Base-by-base conservation (phyloP, 2,329 filamentous ascomycete genomes). In the Gaeumannomyces tritici region DNA sequence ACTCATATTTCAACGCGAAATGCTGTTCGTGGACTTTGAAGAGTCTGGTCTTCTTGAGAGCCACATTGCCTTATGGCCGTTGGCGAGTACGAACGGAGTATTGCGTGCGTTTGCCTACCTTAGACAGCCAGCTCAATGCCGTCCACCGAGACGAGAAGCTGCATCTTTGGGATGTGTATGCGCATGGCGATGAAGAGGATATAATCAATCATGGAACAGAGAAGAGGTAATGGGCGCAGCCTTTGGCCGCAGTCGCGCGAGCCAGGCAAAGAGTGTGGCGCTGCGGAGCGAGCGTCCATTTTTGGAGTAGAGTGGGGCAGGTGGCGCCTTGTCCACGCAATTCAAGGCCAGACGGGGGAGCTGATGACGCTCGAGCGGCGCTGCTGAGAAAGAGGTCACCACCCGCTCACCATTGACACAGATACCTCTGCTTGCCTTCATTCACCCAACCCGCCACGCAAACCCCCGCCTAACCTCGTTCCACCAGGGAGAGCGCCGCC, bases 291-390 rank as follows among this genome's bases (percentile, higher is more conserved):
- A 47, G 6, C 21, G 8, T 9, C 42, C 42, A 51, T 51, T 21
- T 51, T n/a, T 51, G 42, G 42, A 7, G 42, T 18, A n/a, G 8
- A 51, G 28, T 58, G 27, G 56, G 21, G 56, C 21, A 27, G 21
- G 56, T 58, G 56, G 56, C 56, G 56, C 27, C 21, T 6, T 33
- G 56, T 58, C 56, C 56, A 58, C 56, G 56, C 56, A 58, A 58
- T 31, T 58, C 42, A 51, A 24, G 42, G 18, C 18, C 42, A 21
- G 18, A 42, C 35, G 5, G n/a, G 42, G 42, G 42, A 51, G 42
- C 42, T 51, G 42, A 51, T 51, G 42, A 51, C 42, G 42, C 42
- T 51, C 42, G 56, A 58, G 56, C 28, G 28, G 27, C 33, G 28
- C 28, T 27, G 56, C 56, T n/a, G 13, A 31, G 24, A 28, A 28